These are phyloP conservation scores for Clonostachys sp. DNA, from an alignment of 2,329 filamentous ascomycete species.

Conservation along the genomic window DNA sequence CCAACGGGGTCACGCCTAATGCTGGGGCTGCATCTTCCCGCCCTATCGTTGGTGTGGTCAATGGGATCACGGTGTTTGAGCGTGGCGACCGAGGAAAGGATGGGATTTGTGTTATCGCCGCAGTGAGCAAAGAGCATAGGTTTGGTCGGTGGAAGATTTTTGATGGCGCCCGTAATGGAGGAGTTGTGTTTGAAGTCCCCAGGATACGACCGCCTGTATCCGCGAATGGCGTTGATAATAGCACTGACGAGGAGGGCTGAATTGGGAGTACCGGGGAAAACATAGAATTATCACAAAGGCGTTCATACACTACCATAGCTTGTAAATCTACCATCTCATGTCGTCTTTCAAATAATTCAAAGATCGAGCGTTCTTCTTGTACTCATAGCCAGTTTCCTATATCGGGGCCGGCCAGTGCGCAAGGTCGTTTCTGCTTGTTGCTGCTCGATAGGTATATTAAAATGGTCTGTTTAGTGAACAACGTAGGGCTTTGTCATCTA, in stretches of 20 bases:
- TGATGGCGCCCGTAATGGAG: slow-evolving; percentile 68
- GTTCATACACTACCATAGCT: too few species aligned
- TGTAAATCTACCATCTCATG: too few species aligned
- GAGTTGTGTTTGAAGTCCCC: slow-evolving; percentile 82
- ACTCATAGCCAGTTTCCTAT: too few species aligned
- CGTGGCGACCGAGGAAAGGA: slow-evolving; percentile 71
- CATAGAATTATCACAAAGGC: too few species aligned
- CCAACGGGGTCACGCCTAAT: slow-evolving; percentile 15
- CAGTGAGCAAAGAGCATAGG: slow-evolving; percentile 79
- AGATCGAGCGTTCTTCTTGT: too few species aligned
- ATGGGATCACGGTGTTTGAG: slow-evolving; percentile 85
- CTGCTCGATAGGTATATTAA: too few species aligned
- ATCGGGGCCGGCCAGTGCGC: too few species aligned
- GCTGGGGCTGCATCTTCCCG: slow-evolving; percentile 5
- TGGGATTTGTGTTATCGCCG: slow-evolving; percentile 81
- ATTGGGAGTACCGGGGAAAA: too few species aligned
- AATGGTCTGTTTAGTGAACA: too few species aligned
- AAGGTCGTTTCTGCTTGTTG: too few species aligned
- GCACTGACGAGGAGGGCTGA: neutral
- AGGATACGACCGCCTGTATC: slow-evolving; percentile 17
- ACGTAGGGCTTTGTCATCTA: too few species aligned
- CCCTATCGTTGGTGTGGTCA: slow-evolving; percentile 71
- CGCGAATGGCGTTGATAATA: neutral
- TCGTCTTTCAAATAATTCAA: too few species aligned
- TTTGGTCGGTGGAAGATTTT: slow-evolving; percentile 76